Conservation (phyloP, 805 yeast genomes). For the Hanseniaspora lindneri region DNA sequence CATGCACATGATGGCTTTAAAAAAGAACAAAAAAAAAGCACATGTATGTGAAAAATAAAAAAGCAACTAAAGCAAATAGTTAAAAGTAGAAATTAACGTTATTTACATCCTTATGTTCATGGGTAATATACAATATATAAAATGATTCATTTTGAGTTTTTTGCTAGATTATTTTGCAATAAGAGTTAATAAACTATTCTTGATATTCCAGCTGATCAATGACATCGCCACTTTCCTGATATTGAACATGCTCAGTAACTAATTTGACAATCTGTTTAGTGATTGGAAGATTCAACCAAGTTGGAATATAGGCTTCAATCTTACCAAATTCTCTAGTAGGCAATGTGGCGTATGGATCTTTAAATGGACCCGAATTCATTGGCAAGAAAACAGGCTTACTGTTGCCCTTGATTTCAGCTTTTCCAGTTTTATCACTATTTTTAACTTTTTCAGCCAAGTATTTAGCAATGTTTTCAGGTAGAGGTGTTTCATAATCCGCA, state of each 20-base stretch:
- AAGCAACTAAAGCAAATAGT: slow-evolving; percentile 7
- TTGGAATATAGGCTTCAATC: slow-evolving; percentile 86
- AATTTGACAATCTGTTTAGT: slow-evolving; percentile 81
- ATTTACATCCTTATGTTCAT: too few species aligned
- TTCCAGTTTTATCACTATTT: slow-evolving; percentile 28
- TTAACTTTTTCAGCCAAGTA: slow-evolving; percentile 72
- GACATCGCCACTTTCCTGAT: slow-evolving; percentile 35
- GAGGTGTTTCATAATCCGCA: slow-evolving; percentile 91
- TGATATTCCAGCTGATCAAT: background rate
- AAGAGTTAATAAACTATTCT: too few species aligned
- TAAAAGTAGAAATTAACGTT: too few species aligned
- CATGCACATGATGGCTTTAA: too few species aligned
- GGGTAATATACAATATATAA: too few species aligned
- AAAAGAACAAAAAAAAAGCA: too few species aligned
- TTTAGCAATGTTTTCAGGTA: slow-evolving; percentile 66
- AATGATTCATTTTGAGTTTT: too few species aligned
- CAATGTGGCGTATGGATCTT: slow-evolving; percentile 70
- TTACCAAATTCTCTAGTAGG: slow-evolving; percentile 66
- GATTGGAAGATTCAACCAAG: slow-evolving; percentile 80
- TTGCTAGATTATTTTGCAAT: too few species aligned
- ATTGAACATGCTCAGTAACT: slow-evolving; percentile 71
- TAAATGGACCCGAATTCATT: slow-evolving; percentile 60
- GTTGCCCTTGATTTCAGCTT: slow-evolving; percentile 34
- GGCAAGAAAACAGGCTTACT: slow-evolving; percentile 53
- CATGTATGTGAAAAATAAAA: background rate